Percentiles rank a stretch among this genome's conserved stretches.
phyloP scores from a whole-genome alignment of 129 eudicot genomes.

The Chrysanthemum seticuspe region DNA sequence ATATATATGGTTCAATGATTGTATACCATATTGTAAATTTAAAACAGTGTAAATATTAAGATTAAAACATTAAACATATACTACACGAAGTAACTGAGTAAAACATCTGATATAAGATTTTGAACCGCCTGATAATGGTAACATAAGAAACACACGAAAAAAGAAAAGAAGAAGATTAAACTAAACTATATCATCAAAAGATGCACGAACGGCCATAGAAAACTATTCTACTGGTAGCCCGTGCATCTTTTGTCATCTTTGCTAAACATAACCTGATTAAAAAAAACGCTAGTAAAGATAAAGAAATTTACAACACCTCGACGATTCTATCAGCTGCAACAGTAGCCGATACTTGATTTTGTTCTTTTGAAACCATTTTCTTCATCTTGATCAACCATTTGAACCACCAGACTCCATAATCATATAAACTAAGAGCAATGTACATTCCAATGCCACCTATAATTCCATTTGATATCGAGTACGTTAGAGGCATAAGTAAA shows the following conservation, averaged over 20 bases:
- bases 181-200: constrained; percentile 30
- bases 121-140: background rate
- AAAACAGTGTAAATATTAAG: background rate
- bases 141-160: constrained; percentile 16
- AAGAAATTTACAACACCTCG: constrained; percentile 34
- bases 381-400: constrained; percentile 65
- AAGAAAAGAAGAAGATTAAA: background rate
- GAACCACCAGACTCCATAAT: constrained; percentile 39
- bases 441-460: constrained; percentile 83
- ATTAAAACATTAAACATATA: background rate
- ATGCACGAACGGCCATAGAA: constrained; percentile 70
- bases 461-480: constrained; percentile 82
- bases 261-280: background rate
- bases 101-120: constrained; percentile 11
- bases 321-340: constrained; percentile 38
- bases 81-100: background rate
- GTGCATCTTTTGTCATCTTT: constrained; percentile 48
- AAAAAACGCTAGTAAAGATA: background rate
- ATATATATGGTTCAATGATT: too few relatives aligned
- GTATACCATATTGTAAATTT: too few relatives aligned
- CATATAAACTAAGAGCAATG: constrained; percentile 48
- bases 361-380: constrained; percentile 54
- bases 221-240: constrained; percentile 54
- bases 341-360: constrained; percentile 74
- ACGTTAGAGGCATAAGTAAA: constrained; percentile 78